These are phyloP conservation scores for Populus davidiana DNA, from an alignment of 345 rosid species.

Conservation along the genomic window DNA sequence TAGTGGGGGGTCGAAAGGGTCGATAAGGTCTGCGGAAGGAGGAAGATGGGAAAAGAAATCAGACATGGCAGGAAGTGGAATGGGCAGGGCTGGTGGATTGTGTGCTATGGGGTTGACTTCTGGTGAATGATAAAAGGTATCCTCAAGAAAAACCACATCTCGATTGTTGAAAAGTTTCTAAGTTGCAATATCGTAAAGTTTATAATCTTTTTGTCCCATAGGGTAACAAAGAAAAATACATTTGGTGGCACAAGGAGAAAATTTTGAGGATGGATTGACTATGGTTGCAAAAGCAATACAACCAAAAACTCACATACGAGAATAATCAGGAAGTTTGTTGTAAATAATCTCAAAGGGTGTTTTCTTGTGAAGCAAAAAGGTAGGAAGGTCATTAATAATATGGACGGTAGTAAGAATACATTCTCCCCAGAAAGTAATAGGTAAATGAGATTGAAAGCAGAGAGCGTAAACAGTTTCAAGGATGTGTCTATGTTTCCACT, in stretches of 20 bases:
- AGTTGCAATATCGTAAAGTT: background rate
- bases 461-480: too few relatives aligned
- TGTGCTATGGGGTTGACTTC: background rate
- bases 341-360: too few relatives aligned
- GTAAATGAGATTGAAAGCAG: too few relatives aligned
- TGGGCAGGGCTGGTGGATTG: background rate
- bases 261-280: background rate
- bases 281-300: background rate
- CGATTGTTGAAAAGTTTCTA: background rate
- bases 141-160: background rate
- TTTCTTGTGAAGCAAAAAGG: too few relatives aligned
- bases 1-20: too few relatives aligned
- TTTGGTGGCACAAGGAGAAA: background rate
- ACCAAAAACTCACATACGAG: background rate
- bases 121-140: background rate
- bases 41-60: too few relatives aligned
- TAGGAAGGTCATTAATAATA: too few relatives aligned
- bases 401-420: too few relatives aligned
- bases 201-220: background rate
- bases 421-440: too few relatives aligned
- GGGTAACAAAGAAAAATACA: background rate
- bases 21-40: too few relatives aligned
- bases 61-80: background rate
- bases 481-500: too few relatives aligned
- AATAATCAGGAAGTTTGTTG: too few relatives aligned